Conservation (phyloP, 1,139 yeast species). For the Hemisphaericaspora xylofermentans region DNA sequence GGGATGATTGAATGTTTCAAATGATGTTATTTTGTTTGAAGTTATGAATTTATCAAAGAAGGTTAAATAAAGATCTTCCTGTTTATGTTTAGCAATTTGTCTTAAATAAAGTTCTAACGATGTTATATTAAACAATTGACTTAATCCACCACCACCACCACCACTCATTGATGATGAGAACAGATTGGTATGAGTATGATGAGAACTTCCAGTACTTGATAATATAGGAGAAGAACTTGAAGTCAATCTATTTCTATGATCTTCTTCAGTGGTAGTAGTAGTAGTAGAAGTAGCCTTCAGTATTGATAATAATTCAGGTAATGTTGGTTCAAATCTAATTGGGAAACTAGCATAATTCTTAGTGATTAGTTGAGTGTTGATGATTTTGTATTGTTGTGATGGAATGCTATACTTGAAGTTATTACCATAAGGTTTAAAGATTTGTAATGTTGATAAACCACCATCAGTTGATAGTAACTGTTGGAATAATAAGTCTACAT, state of each 20-base stretch:
- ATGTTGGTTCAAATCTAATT: slow-evolving; percentile 42
- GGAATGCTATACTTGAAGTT: slow-evolving; percentile 42
- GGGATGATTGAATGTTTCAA: slow-evolving; percentile 91
- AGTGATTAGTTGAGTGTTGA: slow-evolving; percentile 43
- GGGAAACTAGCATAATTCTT: slow-evolving; percentile 46
- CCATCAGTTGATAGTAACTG: slow-evolving; percentile 31
- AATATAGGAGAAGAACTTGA: slow-evolving; percentile 8
- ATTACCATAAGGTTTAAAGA: slow-evolving; percentile 47
- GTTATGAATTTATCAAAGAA: slow-evolving; percentile 63
- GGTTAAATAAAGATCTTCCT: slow-evolving; percentile 49
- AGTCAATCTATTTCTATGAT: slow-evolving; percentile 5
- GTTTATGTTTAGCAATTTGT: slow-evolving; percentile 14
- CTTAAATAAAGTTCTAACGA: slow-evolving; percentile 38
- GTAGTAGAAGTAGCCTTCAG: slow-evolving; percentile 20
- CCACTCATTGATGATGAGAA: background rate
- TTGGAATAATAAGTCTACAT: slow-evolving; percentile 49
- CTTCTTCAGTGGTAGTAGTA: no score
- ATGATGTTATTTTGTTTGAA: slow-evolving; percentile 65
- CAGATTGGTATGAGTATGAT: background rate
- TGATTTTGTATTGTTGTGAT: slow-evolving; percentile 38
- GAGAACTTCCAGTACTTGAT: slow-evolving; percentile 5
- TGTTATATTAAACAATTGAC: slow-evolving; percentile 40
- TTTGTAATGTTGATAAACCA: slow-evolving; percentile 34
- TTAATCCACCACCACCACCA: slow-evolving; percentile 8
- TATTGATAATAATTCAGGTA: slow-evolving; percentile 41